A percentile compares a stretch with the other conserved stretches of the same genome.
Evolutionary conservation across 2,329 filamentous ascomycete species (phyloP).

Genomic region (Calycina herbarum): DNA sequence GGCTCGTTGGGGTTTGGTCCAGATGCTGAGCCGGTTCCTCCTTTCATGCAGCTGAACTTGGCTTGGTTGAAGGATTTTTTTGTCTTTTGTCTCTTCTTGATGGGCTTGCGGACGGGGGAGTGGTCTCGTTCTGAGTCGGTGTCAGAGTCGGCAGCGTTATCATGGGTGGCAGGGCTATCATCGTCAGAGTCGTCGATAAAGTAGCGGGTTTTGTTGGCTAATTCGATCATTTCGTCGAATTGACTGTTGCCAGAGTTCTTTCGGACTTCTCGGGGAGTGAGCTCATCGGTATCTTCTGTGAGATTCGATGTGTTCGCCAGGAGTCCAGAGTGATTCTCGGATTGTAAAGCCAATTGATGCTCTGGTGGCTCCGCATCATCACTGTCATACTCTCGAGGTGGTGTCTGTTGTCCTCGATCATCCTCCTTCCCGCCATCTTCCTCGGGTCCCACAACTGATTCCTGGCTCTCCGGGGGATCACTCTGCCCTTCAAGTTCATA

Average conservation of each 20-base stretch:
- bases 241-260: constrained; percentile 39
- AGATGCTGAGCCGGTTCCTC: constrained; percentile 44
- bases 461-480: neutral
- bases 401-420: neutral
- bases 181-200: constrained; percentile 50
- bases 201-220: constrained; percentile 59
- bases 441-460: neutral
- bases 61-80: constrained; percentile 41
- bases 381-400: neutral
- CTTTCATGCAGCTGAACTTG: constrained; percentile 55
- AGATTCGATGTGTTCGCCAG: constrained; percentile 47
- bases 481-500: constrained; percentile 51
- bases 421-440: neutral
- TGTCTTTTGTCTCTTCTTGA: constrained; percentile 10
- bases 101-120: constrained; percentile 10
- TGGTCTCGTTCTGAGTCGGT: constrained; percentile 39
- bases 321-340: too few relatives aligned
- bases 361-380: constrained; percentile 12
- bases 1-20: constrained; percentile 67
- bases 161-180: constrained; percentile 31
- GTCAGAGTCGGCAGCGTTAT: constrained; percentile 21
- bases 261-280: neutral
- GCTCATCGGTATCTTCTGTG: constrained; percentile 19
- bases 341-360: neutral
- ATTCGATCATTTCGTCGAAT: constrained; percentile 63